These are phyloP conservation scores for Dactylonectria estremocensis DNA, from an alignment of 2,329 filamentous ascomycete species.

Conservation along the genomic window DNA sequence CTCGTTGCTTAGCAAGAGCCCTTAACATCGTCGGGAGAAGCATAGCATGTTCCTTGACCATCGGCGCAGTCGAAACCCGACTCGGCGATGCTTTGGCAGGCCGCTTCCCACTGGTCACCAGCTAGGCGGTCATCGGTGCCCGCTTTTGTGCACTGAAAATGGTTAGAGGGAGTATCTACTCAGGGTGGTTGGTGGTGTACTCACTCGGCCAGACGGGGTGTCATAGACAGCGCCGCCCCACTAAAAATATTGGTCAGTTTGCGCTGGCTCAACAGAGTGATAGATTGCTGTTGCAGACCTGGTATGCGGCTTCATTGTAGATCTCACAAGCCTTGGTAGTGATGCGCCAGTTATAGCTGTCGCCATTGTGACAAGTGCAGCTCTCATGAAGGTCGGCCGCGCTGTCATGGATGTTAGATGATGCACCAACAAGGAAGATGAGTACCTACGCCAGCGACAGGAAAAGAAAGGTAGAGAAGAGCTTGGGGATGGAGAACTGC, in stretches of 20 bases:
- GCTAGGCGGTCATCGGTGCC: slow-evolving; percentile 28
- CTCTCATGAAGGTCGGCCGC: slow-evolving; percentile 38
- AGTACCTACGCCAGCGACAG: background rate
- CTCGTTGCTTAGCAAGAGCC: slow-evolving; percentile 30
- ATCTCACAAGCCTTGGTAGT: slow-evolving; percentile 35
- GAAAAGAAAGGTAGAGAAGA: background rate
- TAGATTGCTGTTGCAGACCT: slow-evolving; percentile 17
- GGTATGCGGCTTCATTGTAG: slow-evolving; percentile 31
- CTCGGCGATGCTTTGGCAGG: slow-evolving; percentile 35
- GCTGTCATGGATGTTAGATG: slow-evolving; percentile 7
- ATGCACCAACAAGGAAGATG: background rate
- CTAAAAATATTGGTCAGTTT: slow-evolving; percentile 4
- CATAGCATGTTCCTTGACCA: slow-evolving; percentile 40
- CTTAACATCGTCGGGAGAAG: slow-evolving; percentile 23
- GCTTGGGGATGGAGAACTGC: too few species aligned
- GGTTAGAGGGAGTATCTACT: slow-evolving; percentile 9
- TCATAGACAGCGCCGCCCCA: slow-evolving; percentile 37
- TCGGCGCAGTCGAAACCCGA: slow-evolving; percentile 38
- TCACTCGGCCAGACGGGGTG: slow-evolving; percentile 34
- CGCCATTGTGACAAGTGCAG: slow-evolving; percentile 40
- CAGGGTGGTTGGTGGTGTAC: background rate
- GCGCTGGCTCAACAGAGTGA: background rate
- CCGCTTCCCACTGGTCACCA: slow-evolving; percentile 42
- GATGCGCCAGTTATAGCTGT: slow-evolving; percentile 40
- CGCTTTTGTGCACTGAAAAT: slow-evolving; percentile 24